Percentiles rank a stretch among this genome's conserved stretches.
Conservation (phyloP, 805 yeast species). For the Candida caryicola region DNA sequence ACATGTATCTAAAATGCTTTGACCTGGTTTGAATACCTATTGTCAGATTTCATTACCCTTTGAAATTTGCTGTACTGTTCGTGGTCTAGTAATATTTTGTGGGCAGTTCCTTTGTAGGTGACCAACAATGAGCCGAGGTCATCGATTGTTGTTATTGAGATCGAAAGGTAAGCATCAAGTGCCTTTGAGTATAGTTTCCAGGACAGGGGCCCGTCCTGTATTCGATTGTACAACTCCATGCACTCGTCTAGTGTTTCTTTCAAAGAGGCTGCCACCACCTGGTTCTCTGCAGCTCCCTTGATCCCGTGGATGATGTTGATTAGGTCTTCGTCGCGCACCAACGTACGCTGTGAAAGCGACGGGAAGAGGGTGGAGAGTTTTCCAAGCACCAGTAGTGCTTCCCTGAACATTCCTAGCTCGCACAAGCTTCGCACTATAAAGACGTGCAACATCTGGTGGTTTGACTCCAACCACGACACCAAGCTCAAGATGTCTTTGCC, state of each 20-base stretch:
- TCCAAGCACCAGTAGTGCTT: conserved; percentile 25
- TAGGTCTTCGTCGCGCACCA: conserved; percentile 9
- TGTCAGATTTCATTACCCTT: not conserved
- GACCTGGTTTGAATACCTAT: not conserved
- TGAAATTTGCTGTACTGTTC: not conserved
- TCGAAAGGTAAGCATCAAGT: not conserved
- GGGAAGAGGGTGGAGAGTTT: conserved; percentile 16
- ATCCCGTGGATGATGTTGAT: conserved; percentile 7
- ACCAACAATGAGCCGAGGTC: not conserved
- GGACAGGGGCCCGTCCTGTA: not conserved
- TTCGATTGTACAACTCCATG: not conserved
- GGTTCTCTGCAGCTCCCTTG: not conserved
- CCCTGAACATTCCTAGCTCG: conserved; percentile 20
- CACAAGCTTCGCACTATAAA: conserved; percentile 30
- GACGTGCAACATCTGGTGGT: conserved; percentile 24
- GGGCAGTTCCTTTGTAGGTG: not conserved
- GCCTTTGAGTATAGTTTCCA: conserved; percentile 2
- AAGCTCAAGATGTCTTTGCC: conserved; percentile 17
- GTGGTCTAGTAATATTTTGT: not conserved
- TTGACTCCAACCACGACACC: conserved; percentile 16
- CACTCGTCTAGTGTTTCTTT: not conserved
- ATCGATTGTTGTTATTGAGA: conserved; percentile 1
- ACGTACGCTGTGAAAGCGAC: not conserved
- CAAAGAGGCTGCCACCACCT: not conserved
- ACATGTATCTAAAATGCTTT: not conserved